Conservation (phyloP, 202 grass and related monocot genomes). For the Zizania palustris region DNA sequence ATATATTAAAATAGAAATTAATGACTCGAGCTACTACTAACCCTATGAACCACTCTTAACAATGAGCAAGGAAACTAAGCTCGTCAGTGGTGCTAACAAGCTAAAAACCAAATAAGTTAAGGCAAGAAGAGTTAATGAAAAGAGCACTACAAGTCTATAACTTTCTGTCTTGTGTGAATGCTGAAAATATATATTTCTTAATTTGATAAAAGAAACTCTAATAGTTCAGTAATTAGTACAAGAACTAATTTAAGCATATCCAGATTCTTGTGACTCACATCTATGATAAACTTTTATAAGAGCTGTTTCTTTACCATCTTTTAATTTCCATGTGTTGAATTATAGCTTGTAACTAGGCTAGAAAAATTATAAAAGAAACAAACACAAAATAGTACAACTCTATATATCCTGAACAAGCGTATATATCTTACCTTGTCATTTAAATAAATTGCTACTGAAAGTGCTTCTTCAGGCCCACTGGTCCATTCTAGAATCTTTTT, state of each 20-base stretch:
- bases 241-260: background rate
- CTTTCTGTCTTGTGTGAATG: background rate
- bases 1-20: too few relatives aligned
- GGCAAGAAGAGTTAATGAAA: background rate
- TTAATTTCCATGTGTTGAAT: constrained; percentile 9
- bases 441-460: constrained; percentile 75
- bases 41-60: background rate
- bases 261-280: background rate
- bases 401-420: constrained; percentile 15
- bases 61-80: background rate
- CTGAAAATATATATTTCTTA: constrained; percentile 20
- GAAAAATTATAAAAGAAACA: background rate
- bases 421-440: constrained; percentile 87
- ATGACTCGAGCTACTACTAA: too few relatives aligned
- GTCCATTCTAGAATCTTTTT: constrained; percentile 99
- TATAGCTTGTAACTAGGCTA: background rate
- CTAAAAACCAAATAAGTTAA: constrained; percentile 16
- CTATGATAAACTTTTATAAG: background rate
- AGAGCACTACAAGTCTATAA: background rate
- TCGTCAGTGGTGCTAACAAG: background rate
- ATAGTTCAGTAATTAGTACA: background rate
- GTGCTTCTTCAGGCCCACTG: constrained; percentile 81
- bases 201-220: background rate
- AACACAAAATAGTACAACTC: background rate
- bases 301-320: constrained; percentile 1